Evolutionary conservation across 768 basidiomycete genomes (phyloP), one percentile per base, ranked within the genome.

Genomic region (Russula foetens): DNA sequence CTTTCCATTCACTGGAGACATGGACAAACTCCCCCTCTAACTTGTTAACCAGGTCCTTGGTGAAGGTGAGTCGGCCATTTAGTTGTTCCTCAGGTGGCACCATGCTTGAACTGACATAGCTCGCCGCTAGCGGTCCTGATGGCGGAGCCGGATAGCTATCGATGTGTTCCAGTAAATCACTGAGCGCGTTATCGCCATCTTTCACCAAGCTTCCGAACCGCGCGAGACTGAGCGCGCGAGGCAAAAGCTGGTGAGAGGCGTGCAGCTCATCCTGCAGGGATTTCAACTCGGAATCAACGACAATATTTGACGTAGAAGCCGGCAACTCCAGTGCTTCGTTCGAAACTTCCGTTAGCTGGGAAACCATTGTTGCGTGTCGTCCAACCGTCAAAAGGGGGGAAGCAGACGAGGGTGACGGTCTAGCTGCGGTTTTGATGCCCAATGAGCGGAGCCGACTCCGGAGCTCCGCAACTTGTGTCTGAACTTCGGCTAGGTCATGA

Each of bases 151-250:
- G 91, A 68, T 84, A 92, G 67, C 87, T 90, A 69, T 95, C 92
- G 56, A 92, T 78, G 67, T 92, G 89, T 67, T 92, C 89, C 48
- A 95, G 75, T 5, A 94, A 76, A 70, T 93, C 90, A 66, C 92
- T 94, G 46, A 93, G 76, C 23, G 84, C 82, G n/a, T 77, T 74
- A 69, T 95, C 92, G 65, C 89, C 91, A 21, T 70, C 68, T 28
- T 76, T 76, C 9, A 86, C 70, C 38, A 75, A 68, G 23, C 76
- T 72, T 6, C 76, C 71, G 50, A 92, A 73, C n/a, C 75, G 72
- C 11, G 79, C 81, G n/a, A 94, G 73, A 39, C 72, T 73, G 53
- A 79, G 73, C 26, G 90, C 69, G 46, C 77, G 78, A 33, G 76
- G 72, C 67, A 90, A 71, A 48, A 84, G 68, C 3, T 75, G 73